phyloP scores from a whole-genome alignment of 257 asterid species.

The Nyctanthes arbortristis region DNA sequence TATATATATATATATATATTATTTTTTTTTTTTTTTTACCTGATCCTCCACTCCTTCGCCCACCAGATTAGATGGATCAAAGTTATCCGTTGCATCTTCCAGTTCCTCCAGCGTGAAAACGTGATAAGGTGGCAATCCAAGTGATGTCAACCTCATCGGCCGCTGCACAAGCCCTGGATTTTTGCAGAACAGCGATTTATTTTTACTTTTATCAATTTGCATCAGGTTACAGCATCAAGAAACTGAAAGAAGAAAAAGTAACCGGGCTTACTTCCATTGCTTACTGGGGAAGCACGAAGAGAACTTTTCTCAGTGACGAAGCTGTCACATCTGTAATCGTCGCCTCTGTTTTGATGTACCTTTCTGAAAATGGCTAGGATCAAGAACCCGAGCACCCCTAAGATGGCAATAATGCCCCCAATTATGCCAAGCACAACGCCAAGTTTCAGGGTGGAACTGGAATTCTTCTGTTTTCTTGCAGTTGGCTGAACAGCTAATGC shows the following conservation, averaged over 20 bases:
- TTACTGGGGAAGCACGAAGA: constrained; percentile 38
- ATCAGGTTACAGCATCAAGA: neutral
- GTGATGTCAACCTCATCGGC: constrained; percentile 71
- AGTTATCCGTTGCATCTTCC: constrained; percentile 86
- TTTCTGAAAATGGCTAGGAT: constrained; percentile 46
- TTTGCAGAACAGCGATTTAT: neutral
- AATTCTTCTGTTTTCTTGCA: constrained; percentile 24
- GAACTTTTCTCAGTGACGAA: constrained; percentile 60
- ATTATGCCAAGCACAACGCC: constrained; percentile 76
- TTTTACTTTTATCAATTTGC: neutral
- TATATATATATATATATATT: too few relatives aligned
- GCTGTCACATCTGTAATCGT: constrained; percentile 47
- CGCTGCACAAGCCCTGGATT: constrained; percentile 56
- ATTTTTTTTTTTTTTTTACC: constrained; percentile 46
- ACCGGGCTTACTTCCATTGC: constrained; percentile 52
- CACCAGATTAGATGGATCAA: constrained; percentile 76
- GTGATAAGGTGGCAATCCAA: constrained; percentile 83
- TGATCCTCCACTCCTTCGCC: constrained; percentile 77
- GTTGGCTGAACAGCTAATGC: constrained; percentile 88
- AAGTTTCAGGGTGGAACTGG: constrained; percentile 57
- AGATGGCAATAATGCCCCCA: constrained; percentile 49
- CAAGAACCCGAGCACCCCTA: constrained; percentile 52
- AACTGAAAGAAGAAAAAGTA: constrained; percentile 9
- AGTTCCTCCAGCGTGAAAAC: constrained; percentile 90
- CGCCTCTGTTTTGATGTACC: constrained; percentile 36